Evolutionary conservation across 2,329 filamentous ascomycete genomes (phyloP).

Genomic region (Sphaerulina vaccinii): DNA sequence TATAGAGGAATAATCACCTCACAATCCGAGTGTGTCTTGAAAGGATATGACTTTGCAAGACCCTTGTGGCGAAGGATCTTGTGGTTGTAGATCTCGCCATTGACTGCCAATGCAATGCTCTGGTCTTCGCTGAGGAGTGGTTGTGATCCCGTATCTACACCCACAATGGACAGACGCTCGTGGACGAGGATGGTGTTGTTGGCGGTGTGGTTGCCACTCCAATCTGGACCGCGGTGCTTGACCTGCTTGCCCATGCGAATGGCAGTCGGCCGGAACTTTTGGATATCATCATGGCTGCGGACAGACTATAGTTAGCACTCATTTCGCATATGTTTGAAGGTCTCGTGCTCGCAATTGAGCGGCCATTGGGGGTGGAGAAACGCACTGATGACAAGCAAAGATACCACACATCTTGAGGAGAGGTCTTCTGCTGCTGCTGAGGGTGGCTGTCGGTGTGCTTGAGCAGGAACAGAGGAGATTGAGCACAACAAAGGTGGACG

Average conservation of each 20-base stretch:
- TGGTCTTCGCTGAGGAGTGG: slow-evolving; percentile 90
- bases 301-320: slow-evolving; percentile 14
- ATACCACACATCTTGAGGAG: slow-evolving; percentile 83
- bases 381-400: slow-evolving; percentile 85
- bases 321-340: slow-evolving; percentile 12
- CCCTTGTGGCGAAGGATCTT: slow-evolving; percentile 79
- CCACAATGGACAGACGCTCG: slow-evolving; percentile 96
- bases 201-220: slow-evolving; percentile 83
- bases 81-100: slow-evolving; percentile 99
- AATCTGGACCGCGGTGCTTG: slow-evolving; percentile 95
- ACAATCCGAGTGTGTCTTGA: slow-evolving; percentile 98
- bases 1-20: slow-evolving; percentile 99
- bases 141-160: slow-evolving; percentile 94
- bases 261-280: slow-evolving; percentile 93
- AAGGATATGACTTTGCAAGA: slow-evolving; percentile 81
- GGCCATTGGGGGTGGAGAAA: slow-evolving; percentile 79
- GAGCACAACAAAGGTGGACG: background rate
- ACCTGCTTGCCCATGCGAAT: slow-evolving; percentile 93
- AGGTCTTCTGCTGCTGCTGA: slow-evolving; percentile 40
- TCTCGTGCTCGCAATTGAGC: slow-evolving; percentile 47
- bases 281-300: slow-evolving; percentile 79
- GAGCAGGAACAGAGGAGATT: background rate
- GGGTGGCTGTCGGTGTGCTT: slow-evolving; percentile 3
- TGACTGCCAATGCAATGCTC: slow-evolving; percentile 88
- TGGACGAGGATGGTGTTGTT: slow-evolving; percentile 97